phyloP scores from a whole-genome alignment of 73 alveolate genomes.

The Paramecium pentaurelia region DNA sequence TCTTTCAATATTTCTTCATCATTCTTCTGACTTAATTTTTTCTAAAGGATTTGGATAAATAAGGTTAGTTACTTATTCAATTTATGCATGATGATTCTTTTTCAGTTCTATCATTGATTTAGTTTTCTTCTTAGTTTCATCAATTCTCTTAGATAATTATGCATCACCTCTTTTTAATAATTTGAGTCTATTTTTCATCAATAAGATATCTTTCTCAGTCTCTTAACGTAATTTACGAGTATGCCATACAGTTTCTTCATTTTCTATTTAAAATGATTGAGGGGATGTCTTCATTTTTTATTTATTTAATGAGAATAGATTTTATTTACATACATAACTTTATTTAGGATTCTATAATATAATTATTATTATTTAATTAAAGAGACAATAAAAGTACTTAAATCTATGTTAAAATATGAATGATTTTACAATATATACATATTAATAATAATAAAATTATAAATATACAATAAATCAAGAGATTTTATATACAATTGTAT shows the following conservation, averaged over 20 bases:
- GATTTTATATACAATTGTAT: no score
- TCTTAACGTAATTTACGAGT: not conserved
- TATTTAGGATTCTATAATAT: not conserved
- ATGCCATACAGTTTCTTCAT: constrained; percentile 37
- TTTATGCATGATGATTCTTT: not conserved
- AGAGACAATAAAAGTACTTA: not conserved
- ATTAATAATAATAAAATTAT: no score
- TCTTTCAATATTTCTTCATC: not conserved
- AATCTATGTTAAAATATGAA: not conserved
- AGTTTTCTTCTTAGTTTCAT: constrained; percentile 33
- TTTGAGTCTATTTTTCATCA: constrained; percentile 10
- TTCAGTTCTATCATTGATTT: constrained; percentile 33
- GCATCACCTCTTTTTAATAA: not conserved
- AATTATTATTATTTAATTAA: no score
- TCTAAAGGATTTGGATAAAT: not conserved
- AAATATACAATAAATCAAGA: no score
- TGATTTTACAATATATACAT: no score
- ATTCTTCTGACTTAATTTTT: not conserved
- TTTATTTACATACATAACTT: not conserved
- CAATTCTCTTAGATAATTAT: not conserved
- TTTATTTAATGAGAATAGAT: not conserved
- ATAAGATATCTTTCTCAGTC: not conserved
- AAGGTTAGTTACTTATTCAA: not conserved
- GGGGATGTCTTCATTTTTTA: constrained; percentile 26
- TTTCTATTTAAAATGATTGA: not conserved